These are phyloP conservation scores for Coniochaeta sp. DNA, from an alignment of 2,329 filamentous ascomycete species.

Conservation along the genomic window DNA sequence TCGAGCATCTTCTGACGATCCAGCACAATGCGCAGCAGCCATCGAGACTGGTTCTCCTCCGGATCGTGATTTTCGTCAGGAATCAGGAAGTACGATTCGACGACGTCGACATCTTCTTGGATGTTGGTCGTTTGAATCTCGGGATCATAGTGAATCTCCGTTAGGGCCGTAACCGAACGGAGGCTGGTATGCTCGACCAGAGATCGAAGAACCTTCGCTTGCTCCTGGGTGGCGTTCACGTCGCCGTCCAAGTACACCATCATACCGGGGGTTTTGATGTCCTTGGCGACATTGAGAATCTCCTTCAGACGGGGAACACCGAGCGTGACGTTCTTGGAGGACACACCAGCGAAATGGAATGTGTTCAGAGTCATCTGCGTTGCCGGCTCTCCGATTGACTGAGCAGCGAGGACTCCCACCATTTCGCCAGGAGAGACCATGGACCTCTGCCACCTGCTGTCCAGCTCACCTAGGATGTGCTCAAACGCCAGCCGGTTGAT, in stretches of 20 bases:
- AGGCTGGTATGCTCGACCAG: conserved; percentile 91
- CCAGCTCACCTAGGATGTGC: conserved; percentile 84
- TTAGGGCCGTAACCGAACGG: conserved; percentile 81
- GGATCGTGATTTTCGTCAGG: conserved; percentile 64
- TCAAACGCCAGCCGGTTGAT: conserved; percentile 89
- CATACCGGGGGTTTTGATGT: conserved; percentile 99
- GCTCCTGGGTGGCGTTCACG: conserved; percentile 61
- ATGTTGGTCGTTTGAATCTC: conserved; percentile 82
- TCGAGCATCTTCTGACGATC: conserved; percentile 93
- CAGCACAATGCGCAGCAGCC: conserved; percentile 88
- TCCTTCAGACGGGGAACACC: conserved; percentile 99
- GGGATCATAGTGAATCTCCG: conserved; percentile 97
- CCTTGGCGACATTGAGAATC: conserved; percentile 94
- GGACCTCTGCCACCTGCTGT: conserved; percentile 79
- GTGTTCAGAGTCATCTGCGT: conserved; percentile 99
- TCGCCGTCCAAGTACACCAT: conserved; percentile 69
- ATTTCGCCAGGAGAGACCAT: conserved; percentile 93
- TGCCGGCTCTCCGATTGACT: conserved; percentile 97
- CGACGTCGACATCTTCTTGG: conserved; percentile 82
- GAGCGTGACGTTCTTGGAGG: conserved; percentile 98
- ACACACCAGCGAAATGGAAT: conserved; percentile 99
- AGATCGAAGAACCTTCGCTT: conserved; percentile 79
- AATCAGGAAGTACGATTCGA: conserved; percentile 94
- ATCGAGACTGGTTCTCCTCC: conserved; percentile 76
- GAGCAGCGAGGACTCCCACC: conserved; percentile 95